Conservation (phyloP, 768 basidiomycete genomes). For the Omphalotus guepiniiformis region DNA sequence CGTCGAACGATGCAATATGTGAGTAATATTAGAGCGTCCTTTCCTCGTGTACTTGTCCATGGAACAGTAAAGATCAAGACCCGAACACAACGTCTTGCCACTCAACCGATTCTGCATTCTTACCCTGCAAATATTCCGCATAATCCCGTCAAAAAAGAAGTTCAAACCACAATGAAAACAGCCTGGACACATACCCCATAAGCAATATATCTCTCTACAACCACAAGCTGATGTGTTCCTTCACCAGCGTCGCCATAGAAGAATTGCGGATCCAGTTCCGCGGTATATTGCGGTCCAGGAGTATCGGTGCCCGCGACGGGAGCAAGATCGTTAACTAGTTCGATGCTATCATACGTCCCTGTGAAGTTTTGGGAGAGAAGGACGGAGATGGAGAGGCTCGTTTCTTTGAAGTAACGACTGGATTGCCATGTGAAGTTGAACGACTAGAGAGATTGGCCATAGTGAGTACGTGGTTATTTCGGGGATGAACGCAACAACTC, state of each 20-base stretch:
- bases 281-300: background rate
- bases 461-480: background rate
- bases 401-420: conserved; percentile 5
- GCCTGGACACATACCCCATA: too few species aligned
- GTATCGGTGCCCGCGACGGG: background rate
- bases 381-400: conserved; percentile 1
- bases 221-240: background rate
- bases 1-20: too few species aligned
- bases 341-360: background rate
- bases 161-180: too few species aligned
- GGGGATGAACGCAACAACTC: too few species aligned
- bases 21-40: too few species aligned
- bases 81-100: too few species aligned
- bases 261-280: background rate
- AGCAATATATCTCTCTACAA: conserved; percentile 1
- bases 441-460: background rate
- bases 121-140: too few species aligned
- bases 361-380: background rate
- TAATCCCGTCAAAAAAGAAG: too few species aligned
- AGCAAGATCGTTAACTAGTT: background rate
- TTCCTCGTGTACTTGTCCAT: too few species aligned
- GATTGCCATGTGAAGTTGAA: conserved; percentile 7
- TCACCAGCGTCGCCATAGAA: background rate
- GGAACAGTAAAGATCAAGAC: too few species aligned
- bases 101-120: too few species aligned